Base-by-base conservation (phyloP, 2,329 filamentous ascomycete genomes). In the Neobulgaria alba region DNA sequence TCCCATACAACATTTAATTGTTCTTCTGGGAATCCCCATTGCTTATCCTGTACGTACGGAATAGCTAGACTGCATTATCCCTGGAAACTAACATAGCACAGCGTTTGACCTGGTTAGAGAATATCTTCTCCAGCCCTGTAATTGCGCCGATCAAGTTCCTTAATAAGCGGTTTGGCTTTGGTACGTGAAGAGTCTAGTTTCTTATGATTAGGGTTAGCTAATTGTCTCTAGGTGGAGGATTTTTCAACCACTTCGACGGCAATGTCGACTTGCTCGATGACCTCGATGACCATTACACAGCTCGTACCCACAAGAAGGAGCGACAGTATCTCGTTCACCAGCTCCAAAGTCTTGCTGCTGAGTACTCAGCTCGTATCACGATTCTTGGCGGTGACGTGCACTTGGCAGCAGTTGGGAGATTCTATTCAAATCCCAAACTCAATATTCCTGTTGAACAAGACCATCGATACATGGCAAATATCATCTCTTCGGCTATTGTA, bases 321-420 rank as follows among this genome's bases (percentile, higher is more conserved):
- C 84, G 90, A 33, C 80, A 79, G 42, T 71, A 77, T 29, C 69
- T 96, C 32, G 71, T 98, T 30, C 75, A 87, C 54, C 78, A 85
- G 50, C 71, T 98, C 29, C 92, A 98, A 63, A 74, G 79, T 29
- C 71, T 96, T 34, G 84, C 89, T 21, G 80, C 84, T 2, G 83
- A 89, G 52, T 92, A 88, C 59, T 94, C 87, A 2, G 78, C 94
- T 14, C 84, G 92, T 39, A 74, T 95, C 40, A 96, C 88, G 3
- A 94, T 98, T 47, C 71, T 98, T 3, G 85, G 90, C 51, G 92
- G 92, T 18, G 92, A 96, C 57, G 92, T 96, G 32, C 90, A 96
- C 61, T 68, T 96, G 29, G 89, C 85, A 19, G 92, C 89, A 10
- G 71, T 96, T 18, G 92, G 92, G 0, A 85, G 92, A 46, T 96